Percentiles rank a stretch among this genome's conserved stretches.
Conservation (phyloP, 2,329 filamentous ascomycete genomes). For the Fusarium aywerte region DNA sequence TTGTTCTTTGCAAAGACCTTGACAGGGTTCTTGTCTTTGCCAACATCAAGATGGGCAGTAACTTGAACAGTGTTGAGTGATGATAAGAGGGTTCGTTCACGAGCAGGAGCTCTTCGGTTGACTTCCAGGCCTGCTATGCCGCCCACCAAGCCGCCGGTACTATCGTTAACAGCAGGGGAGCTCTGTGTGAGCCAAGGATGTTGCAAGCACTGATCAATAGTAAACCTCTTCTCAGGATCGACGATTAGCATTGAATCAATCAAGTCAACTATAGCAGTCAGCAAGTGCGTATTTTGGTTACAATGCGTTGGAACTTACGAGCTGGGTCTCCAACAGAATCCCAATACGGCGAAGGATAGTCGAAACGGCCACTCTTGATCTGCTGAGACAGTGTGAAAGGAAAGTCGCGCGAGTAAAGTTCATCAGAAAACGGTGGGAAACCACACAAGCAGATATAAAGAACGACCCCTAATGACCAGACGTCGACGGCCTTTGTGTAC, state of each 20-base stretch:
- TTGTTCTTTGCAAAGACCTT: constrained; percentile 82
- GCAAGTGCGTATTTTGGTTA: not conserved
- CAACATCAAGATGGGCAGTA: constrained; percentile 63
- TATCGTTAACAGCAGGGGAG: constrained; percentile 75
- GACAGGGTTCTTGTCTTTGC: constrained; percentile 67
- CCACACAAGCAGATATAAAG: constrained; percentile 97
- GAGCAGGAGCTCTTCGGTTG: constrained; percentile 78
- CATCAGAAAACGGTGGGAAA: constrained; percentile 96
- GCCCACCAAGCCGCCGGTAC: constrained; percentile 91
- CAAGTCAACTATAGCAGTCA: constrained; percentile 71
- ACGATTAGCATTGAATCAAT: constrained; percentile 96
- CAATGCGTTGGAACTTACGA: constrained; percentile 54
- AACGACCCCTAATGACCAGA: constrained; percentile 98
- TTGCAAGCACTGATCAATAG: constrained; percentile 87
- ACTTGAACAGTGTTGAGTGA: constrained; percentile 79
- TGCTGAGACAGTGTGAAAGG: constrained; percentile 91
- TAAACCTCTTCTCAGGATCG: constrained; percentile 83
- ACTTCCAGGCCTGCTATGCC: constrained; percentile 86
- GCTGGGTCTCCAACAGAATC: constrained; percentile 74
- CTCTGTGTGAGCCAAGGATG: constrained; percentile 87
- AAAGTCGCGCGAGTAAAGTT: constrained; percentile 82
- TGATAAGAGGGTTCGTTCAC: constrained; percentile 87
- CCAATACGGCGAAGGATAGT: constrained; percentile 96
- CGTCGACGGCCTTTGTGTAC: constrained; percentile 94
- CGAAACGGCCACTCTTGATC: constrained; percentile 88